Evolutionary conservation across 148 eudicot species (phyloP).

Genomic region (Chenopodium album): DNA sequence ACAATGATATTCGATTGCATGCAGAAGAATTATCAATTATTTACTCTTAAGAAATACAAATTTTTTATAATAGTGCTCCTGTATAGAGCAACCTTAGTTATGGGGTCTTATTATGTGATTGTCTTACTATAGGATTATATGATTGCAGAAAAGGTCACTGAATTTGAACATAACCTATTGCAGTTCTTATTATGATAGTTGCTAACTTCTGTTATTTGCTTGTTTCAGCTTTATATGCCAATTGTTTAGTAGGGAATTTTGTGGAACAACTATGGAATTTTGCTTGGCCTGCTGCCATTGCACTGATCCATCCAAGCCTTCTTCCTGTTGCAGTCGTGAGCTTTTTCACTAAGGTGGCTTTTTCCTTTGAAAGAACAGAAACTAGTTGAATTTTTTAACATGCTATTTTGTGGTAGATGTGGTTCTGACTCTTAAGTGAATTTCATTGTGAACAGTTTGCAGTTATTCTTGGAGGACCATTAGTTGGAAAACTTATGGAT

Average conservation of each 20-base stretch:
- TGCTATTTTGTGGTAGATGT: neutral
- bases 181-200: neutral
- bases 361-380: neutral
- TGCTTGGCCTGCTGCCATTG: conserved; percentile 93
- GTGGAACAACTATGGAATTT: conserved; percentile 98
- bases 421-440: conserved; percentile 17
- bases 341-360: conserved; percentile 70
- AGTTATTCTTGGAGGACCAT: conserved; percentile 77
- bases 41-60: neutral
- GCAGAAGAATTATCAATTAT: neutral
- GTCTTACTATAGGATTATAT: neutral
- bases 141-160: neutral
- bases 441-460: conserved; percentile 54
- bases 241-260: conserved; percentile 77
- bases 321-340: conserved; percentile 92
- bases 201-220: conserved; percentile 5
- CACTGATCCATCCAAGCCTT: conserved; percentile 91
- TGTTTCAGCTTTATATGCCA: conserved; percentile 79
- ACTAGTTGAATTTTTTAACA: conserved; percentile 6
- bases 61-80: neutral
- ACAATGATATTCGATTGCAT: neutral
- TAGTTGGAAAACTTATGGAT: conserved; percentile 90
- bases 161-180: neutral
- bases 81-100: neutral
- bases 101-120: neutral